Evolutionary conservation across 306 rosid species (phyloP).

Genomic region (Cucurbita maxima): DNA sequence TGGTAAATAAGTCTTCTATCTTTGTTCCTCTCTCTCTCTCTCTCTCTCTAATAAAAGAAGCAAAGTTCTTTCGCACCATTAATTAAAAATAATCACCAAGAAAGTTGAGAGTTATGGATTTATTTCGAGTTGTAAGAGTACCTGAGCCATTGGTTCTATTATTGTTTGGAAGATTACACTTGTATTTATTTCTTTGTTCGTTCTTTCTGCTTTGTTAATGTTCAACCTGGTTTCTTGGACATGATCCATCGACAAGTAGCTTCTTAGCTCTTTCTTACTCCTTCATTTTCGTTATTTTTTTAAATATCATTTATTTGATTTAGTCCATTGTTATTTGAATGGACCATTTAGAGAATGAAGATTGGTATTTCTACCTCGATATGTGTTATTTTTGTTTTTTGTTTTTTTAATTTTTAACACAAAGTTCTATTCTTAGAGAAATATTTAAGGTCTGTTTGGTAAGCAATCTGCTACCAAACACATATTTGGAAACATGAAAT

Average conservation of each 20-base stretch:
- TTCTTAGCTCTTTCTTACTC: neutral
- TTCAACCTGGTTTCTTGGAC: neutral
- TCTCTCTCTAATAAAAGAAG: neutral
- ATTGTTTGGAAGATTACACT: neutral
- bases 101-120: neutral
- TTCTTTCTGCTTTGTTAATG: neutral
- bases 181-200: neutral
- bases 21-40: neutral
- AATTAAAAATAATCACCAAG: neutral
- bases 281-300: neutral
- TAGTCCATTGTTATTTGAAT: neutral
- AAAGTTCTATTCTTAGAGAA: neutral
- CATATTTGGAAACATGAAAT: too few relatives aligned
- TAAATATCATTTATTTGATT: neutral
- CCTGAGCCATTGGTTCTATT: neutral
- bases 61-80: neutral
- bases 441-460: neutral
- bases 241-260: too few relatives aligned
- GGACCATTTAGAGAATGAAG: neutral
- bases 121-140: neutral
- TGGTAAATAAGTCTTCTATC: slow-evolving; percentile 38
- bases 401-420: neutral
- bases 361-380: neutral
- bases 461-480: too few relatives aligned
- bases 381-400: neutral